Evolutionary conservation across 176 grass and related monocot species (phyloP), one percentile per base, ranked within the genome.

Genomic region (Alopecurus myosuroides): DNA sequence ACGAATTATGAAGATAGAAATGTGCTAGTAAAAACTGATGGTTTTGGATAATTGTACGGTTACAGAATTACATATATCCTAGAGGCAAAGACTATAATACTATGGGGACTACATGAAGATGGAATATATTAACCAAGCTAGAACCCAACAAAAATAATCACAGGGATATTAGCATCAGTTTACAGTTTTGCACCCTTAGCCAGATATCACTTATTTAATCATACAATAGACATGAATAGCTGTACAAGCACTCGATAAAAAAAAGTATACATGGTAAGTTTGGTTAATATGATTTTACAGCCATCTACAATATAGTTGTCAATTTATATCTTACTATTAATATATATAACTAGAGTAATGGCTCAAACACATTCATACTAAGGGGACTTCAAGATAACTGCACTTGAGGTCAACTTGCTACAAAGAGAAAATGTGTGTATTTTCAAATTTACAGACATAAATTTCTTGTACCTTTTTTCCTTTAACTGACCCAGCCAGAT

Each of bases 401-500:
- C 18, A 70, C 25, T 39, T 58, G 6, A 48, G 12, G 9, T 39
- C 23, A 14, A 72, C 29, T 33, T 80, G 41, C 20, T 84, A 36
- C 12, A 39, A 61, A 52, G 23, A 63, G 23, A 53, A 18, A 15
- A 29, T 33, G n/a, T 14, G 29, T 25, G 62, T 40, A 75, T 42
- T 51, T 37, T 12, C 40, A 84, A 42, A 66, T 81, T 19, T 42
- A 68, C 18, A 76, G 55, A 1, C 5, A 11, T 37, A 77, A 36
- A 70, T 56, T 25, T 4, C 6, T 0, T 76, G 44, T 89, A 95
- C 97, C 97, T 94, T 98, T 63, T 92, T 95, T 49, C 70, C 70
- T 87, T 90, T 92, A 79, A 85, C 84, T 81, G 93, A 95, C 42
- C 84, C 81, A 79, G 91, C 97, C 78, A 95, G 85, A 92, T 95